These are phyloP conservation scores for Rhizopus delemar DNA, from an alignment of 371 early-diverging fungal species.

Conservation along the genomic window DNA sequence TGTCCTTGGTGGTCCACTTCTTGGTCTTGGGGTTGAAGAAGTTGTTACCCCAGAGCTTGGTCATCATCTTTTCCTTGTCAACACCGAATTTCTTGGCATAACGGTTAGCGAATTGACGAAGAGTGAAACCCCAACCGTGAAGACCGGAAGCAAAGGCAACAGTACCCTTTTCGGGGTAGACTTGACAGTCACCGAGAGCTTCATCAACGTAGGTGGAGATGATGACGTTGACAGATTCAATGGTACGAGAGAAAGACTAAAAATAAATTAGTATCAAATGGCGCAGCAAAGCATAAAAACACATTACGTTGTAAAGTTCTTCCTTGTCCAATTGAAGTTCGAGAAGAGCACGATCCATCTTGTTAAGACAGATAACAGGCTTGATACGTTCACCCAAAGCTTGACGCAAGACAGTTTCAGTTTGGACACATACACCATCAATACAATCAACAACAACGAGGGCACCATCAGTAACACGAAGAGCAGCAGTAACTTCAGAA, in stretches of 20 bases:
- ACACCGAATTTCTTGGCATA: constrained; percentile 4
- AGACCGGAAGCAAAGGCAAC: constrained; percentile 3
- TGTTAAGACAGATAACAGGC: constrained; percentile 1
- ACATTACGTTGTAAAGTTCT: background rate
- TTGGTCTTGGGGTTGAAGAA: constrained; percentile 97
- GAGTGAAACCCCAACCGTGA: constrained; percentile 4
- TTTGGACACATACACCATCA: constrained; percentile 3
- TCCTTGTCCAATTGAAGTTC: constrained; percentile 4
- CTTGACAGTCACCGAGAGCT: constrained; percentile 5
- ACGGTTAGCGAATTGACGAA: constrained; percentile 5
- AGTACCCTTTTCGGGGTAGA: constrained; percentile 2
- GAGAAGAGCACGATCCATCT: constrained; percentile 1
- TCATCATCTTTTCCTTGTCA: background rate
- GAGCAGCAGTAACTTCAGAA: constrained; percentile 5
- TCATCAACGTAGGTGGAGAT: constrained; percentile 5
- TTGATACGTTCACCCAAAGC: constrained; percentile 5
- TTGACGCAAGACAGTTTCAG: constrained; percentile 4
- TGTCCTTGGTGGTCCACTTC: constrained; percentile 90
- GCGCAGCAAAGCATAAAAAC: background rate
- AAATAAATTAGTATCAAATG: background rate
- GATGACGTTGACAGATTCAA: constrained; percentile 1
- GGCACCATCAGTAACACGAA: constrained; percentile 3
- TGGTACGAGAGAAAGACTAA: background rate
- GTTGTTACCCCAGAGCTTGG: constrained; percentile 45
- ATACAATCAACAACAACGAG: constrained; percentile 5